A percentile compares a stretch with the other conserved stretches of the same genome.
These are phyloP conservation scores for Saccharomycopsis hybrid DNA, from an alignment of 1,139 yeast species.

Conservation along the genomic window DNA sequence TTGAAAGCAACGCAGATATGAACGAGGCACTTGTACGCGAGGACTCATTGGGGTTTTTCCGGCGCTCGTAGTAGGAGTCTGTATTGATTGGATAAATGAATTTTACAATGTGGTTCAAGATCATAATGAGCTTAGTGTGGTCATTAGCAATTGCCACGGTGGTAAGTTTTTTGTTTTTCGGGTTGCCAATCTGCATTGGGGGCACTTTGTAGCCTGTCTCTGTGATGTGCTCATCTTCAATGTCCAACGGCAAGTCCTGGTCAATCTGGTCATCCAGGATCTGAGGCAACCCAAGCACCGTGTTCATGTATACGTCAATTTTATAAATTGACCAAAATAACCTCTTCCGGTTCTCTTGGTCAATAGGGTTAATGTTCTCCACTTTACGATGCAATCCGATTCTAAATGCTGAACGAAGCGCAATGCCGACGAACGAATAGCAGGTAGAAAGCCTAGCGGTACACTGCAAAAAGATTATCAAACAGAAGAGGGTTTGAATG, in stretches of 20 bases:
- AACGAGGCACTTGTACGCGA: background rate
- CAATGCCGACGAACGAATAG: constrained; percentile 89
- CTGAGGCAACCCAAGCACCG: constrained; percentile 80
- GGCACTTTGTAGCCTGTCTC: constrained; percentile 38
- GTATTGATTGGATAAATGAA: constrained; percentile 49
- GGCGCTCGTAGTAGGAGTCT: constrained; percentile 15
- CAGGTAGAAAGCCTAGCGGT: constrained; percentile 87
- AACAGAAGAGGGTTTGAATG: constrained; percentile 63
- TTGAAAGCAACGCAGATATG: constrained; percentile 38
- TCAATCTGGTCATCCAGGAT: constrained; percentile 73
- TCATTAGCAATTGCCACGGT: constrained; percentile 84
- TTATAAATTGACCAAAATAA: constrained; percentile 85
- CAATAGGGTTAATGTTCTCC: constrained; percentile 66
- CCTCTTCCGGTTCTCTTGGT: constrained; percentile 77
- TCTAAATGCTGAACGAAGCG: constrained; percentile 75
- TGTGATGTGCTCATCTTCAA: constrained; percentile 85
- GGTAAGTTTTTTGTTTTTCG: constrained; percentile 41
- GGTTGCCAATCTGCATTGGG: too few species aligned
- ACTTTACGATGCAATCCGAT: constrained; percentile 84
- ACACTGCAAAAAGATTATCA: constrained; percentile 77
- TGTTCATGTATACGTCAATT: constrained; percentile 86
- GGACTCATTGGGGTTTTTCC: background rate
- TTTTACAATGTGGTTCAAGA: constrained; percentile 50
- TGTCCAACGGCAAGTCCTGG: constrained; percentile 77
- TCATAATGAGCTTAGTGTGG: constrained; percentile 66